Conservation (phyloP, 768 basidiomycete genomes). For the Dentipellis fragilis region DNA sequence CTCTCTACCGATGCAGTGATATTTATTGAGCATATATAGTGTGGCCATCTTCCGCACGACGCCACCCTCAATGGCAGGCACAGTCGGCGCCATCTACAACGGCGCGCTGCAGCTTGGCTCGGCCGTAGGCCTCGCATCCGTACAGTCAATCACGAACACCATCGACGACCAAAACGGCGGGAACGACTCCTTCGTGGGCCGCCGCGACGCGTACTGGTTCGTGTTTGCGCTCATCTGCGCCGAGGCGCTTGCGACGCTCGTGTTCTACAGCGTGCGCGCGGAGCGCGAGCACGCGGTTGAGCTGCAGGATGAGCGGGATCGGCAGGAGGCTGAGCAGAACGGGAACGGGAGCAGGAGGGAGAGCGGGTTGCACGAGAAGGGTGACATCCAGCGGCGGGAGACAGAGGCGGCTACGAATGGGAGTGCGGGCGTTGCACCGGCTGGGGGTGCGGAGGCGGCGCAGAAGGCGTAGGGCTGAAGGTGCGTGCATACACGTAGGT, state of each 20-base stretch:
- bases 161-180: conserved; percentile 22
- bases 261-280: conserved; percentile 22
- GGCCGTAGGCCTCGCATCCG: conserved; percentile 39
- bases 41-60: conserved; percentile 41
- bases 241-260: conserved; percentile 22
- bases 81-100: conserved; percentile 47
- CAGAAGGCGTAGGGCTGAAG: too few relatives aligned
- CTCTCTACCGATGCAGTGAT: background rate
- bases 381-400: too few relatives aligned
- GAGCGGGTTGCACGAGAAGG: too few relatives aligned
- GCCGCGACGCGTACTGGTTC: conserved; percentile 34
- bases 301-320: background rate
- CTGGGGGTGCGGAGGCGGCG: too few relatives aligned
- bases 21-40: conserved; percentile 16
- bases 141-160: conserved; percentile 38
- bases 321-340: background rate
- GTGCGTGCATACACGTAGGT: too few relatives aligned
- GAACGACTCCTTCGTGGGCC: conserved; percentile 23
- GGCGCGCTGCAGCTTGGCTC: conserved; percentile 42
- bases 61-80: conserved; percentile 40
- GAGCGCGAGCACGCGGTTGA: background rate
- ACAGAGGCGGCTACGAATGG: too few relatives aligned
- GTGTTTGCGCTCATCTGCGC: conserved; percentile 25
- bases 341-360: background rate
- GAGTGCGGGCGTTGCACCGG: too few relatives aligned